Evolutionary conservation across 805 yeast genomes (phyloP).

Genomic region (Candida suzukii): DNA sequence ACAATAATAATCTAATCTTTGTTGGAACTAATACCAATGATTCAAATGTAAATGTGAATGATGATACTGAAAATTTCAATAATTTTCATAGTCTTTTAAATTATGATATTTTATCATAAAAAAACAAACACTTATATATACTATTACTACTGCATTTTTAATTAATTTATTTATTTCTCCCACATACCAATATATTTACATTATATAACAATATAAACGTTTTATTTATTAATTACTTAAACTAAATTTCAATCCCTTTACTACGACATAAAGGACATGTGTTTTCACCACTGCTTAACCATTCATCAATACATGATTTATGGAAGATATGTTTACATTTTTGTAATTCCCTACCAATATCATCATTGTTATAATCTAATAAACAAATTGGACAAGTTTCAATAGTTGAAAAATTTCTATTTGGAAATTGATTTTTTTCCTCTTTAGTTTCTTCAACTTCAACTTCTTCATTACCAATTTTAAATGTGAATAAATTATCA

Average conservation of each 20-base stretch:
- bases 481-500: slow-evolving; percentile 11
- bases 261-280: slow-evolving; percentile 53
- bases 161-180: too few species aligned
- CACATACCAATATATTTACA: too few species aligned
- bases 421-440: not conserved
- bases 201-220: too few species aligned
- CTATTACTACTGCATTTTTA: too few species aligned
- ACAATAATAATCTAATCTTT: too few species aligned
- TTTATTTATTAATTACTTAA: too few species aligned
- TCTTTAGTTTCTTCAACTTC: not conserved
- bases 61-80: not conserved
- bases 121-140: too few species aligned
- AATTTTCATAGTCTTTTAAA: not conserved
- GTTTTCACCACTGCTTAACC: slow-evolving; percentile 47
- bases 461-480: slow-evolving; percentile 9
- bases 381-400: slow-evolving; percentile 49
- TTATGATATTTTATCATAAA: not conserved
- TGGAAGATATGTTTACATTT: slow-evolving; percentile 49
- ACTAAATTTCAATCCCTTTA: slow-evolving; percentile 26
- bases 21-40: too few species aligned
- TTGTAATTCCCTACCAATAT: slow-evolving; percentile 36
- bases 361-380: slow-evolving; percentile 38
- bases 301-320: slow-evolving; percentile 48
- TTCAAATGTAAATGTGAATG: not conserved
- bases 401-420: slow-evolving; percentile 8